Evolutionary conservation across 768 basidiomycete species (phyloP), one percentile per base, ranked within the genome.

Genomic region (Trametes maxima): DNA sequence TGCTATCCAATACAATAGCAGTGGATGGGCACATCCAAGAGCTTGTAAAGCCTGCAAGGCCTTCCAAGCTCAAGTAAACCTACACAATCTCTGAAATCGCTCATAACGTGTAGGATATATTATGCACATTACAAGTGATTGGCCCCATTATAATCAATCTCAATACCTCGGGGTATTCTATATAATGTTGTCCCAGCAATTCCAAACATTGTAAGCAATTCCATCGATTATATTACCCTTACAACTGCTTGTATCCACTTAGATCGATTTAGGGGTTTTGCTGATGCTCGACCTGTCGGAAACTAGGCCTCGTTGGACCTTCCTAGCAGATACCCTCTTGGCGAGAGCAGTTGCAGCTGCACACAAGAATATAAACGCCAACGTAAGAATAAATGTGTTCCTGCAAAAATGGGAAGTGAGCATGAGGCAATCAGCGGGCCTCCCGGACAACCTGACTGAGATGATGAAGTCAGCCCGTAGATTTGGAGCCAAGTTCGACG

Each of bases 271-370:
- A 19, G 42, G 42, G 16, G 42, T 19, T 43, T 43, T 14, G 5
- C 42, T 5, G 5, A 43, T 43, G 42, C n/a, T n/a, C n/a, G n/a
- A 16, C 2, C 42, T 59, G 6, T 17, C 14, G 10, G 6, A 19
- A 2, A 2, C 5, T 3, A 10, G 54, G 17, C 57, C 61, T 5
- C 12, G 17, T 2, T 66, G 65, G 65, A 58, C 61, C 3, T 49
- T 21, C 22, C 7, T 66, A 1, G 62, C 54, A 4, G 65, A 66
- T 50, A 46, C 14, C 1, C 22, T 66, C 1, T 0, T 63, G 10
- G 52, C 49, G 4, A 33, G 24, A 39, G 37, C 43, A 22, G 33
- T 19, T 16, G 22, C 17, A 11, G 5, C 21, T 13, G 28, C 8
- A 16, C 44, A 10, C 22, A 19, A 17, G 22, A 0, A 2, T 7